These are phyloP conservation scores for Kurtzmaniella quercitrusa DNA, from an alignment of 1,139 yeast genomes.

Conservation along the genomic window DNA sequence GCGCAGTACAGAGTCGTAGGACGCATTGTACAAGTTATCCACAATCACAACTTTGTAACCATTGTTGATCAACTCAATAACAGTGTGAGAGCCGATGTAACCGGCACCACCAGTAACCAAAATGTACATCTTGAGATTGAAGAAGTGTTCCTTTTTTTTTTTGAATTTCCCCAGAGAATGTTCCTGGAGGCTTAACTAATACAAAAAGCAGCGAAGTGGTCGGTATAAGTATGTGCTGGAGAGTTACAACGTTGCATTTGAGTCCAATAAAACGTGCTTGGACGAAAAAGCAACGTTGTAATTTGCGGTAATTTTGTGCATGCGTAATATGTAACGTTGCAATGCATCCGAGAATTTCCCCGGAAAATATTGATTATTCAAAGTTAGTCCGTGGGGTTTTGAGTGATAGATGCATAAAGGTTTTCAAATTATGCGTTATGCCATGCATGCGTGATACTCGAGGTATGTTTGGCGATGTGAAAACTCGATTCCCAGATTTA, in stretches of 20 bases:
- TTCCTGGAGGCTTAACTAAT: slow-evolving; percentile 7
- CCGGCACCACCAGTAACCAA: slow-evolving; percentile 88
- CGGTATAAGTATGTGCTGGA: background rate
- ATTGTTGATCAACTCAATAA: slow-evolving; percentile 57
- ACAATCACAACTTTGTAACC: slow-evolving; percentile 69
- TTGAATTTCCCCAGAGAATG: background rate
- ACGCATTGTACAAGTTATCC: slow-evolving; percentile 67
- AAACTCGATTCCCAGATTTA: background rate
- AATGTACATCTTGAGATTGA: slow-evolving; percentile 28
- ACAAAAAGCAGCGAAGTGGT: background rate
- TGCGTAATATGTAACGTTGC: background rate
- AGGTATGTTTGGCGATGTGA: background rate
- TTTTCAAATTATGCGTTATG: background rate
- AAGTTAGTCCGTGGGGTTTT: background rate
- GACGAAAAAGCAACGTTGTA: background rate
- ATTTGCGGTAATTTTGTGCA: background rate
- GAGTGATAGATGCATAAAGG: background rate
- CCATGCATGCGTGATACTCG: background rate
- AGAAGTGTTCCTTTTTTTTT: background rate
- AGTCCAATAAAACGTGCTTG: background rate
- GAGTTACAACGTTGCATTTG: background rate
- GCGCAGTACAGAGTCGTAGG: slow-evolving; percentile 64
- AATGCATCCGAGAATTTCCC: background rate
- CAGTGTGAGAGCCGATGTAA: slow-evolving; percentile 81
- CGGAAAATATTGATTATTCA: background rate